A percentile compares a stretch with the other conserved stretches of the same genome.
These are phyloP conservation scores for Kodamaea kaohsiungensis DNA, from an alignment of 805 yeast species.

Conservation along the genomic window DNA sequence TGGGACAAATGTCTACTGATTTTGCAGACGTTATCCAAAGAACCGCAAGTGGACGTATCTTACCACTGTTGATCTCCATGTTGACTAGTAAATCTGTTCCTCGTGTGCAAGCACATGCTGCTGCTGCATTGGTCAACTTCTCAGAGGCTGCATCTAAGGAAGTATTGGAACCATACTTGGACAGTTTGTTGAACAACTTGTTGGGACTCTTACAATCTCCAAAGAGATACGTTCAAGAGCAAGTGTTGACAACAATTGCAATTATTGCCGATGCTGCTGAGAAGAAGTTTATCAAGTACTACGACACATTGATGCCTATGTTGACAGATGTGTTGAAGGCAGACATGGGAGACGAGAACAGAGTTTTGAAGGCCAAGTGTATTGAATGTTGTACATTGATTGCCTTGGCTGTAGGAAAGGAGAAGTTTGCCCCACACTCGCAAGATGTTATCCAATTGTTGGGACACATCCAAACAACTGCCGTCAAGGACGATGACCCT, in stretches of 20 bases:
- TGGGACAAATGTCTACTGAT: conserved; percentile 97
- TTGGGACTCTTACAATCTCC: conserved; percentile 79
- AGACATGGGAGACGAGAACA: conserved; percentile 76
- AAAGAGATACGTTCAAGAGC: conserved; percentile 93
- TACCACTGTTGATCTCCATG: conserved; percentile 87
- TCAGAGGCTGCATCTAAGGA: conserved; percentile 89
- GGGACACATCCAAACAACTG: conserved; percentile 65
- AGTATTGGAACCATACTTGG: conserved; percentile 89
- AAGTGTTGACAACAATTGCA: conserved; percentile 94
- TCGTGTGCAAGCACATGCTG: conserved; percentile 96
- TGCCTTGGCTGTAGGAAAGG: conserved; percentile 93
- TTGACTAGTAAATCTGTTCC: conserved; percentile 74
- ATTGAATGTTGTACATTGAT: conserved; percentile 94
- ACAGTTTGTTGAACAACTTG: conserved; percentile 71
- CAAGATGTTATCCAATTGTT: conserved; percentile 72
- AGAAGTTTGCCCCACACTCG: conserved; percentile 76
- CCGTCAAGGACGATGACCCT: conserved; percentile 76
- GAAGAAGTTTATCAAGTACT: conserved; percentile 82
- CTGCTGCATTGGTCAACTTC: conserved; percentile 96
- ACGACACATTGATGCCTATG: conserved; percentile 91
- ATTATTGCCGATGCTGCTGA: conserved; percentile 97
- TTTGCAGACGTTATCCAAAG: conserved; percentile 88
- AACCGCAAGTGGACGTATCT: conserved; percentile 71
- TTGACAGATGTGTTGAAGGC: conserved; percentile 75
- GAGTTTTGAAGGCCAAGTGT: conserved; percentile 85